phyloP scores from a whole-genome alignment of 331 rosid genomes.

The Acacia pycnantha region DNA sequence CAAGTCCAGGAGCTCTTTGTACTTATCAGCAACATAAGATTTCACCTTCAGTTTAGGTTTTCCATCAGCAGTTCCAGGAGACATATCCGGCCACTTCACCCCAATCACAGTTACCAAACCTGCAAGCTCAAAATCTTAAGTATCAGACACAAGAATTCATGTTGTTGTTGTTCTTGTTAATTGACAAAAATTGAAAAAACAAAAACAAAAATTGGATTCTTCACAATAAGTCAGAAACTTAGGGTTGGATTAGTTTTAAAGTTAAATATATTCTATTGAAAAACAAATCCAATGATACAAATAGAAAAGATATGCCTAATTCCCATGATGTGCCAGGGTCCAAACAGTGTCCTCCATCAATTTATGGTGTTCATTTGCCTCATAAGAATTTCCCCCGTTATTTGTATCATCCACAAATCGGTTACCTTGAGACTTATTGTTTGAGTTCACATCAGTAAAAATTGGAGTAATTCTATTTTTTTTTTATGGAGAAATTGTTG shows the following conservation, averaged over 20 bases:
- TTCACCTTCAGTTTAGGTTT: slow-evolving; percentile 44
- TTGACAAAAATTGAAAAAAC: not conserved
- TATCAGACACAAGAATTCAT: not conserved
- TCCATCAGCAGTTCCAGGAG: slow-evolving; percentile 49
- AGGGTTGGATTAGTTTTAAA: not conserved
- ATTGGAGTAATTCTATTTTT: no score
- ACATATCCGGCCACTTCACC: slow-evolving; percentile 48
- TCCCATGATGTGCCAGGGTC: slow-evolving; percentile 46
- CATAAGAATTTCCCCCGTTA: not conserved
- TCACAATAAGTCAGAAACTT: not conserved
- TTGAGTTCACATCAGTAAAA: no score
- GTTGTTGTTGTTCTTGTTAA: no score
- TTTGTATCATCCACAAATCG: slow-evolving; percentile 13
- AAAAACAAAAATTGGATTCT: not conserved
- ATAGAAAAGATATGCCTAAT: slow-evolving; percentile 36
- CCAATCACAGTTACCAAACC: slow-evolving; percentile 64
- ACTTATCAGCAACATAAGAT: slow-evolving; percentile 39
- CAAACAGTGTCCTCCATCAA: not conserved
- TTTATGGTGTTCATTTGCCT: not conserved
- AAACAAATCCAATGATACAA: no score
- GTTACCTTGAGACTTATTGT: not conserved
- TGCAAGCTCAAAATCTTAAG: slow-evolving; percentile 12
- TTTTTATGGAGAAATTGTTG: no score
- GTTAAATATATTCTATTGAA: no score
- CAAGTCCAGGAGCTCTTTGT: slow-evolving; percentile 50